Evolutionary conservation across 352 stramenopile genomes (phyloP), one percentile per base, ranked within the genome.

Genomic region (Phytophthora idaei): DNA sequence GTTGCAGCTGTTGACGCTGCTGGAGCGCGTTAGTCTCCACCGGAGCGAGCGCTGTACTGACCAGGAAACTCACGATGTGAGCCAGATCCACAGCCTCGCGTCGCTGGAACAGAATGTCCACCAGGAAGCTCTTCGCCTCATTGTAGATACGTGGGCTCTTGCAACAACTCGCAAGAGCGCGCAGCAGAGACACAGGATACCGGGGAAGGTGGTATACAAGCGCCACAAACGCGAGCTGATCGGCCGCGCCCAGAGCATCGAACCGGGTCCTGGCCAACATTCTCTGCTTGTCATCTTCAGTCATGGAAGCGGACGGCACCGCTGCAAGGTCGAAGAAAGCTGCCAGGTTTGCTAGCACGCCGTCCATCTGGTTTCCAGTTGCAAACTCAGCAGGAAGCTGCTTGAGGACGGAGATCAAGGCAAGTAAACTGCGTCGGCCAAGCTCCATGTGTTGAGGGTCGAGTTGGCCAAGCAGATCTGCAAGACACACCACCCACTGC

Each of bases 51-150:
- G 89, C 74, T 5, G 76, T 80, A 41, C 84, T 93, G 58, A 95
- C 87, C 29, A 93, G 75, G 67, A 95, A 95, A 56, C 85, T 93
- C 27, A 92, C 78, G 14, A 95, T 75, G 58, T 90, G 83, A 5
- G 81, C 85, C 2, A 93, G 74, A 58, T 95, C 83, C 42, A 95
- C 59, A 54, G 57, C 67, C 25, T 89, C 72, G 28, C 77, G 71
- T 5, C 85, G 80, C 58, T 91, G 82, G 62, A 89, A 81, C 2
- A 95, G 41, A 69, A 95, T 91, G 47, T 95, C 87, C 44, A 95
- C 80, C 17, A 93, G 64, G 48, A 93, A 95, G 32, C 76, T 92
- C 72, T 95, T 95, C n/a, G 83, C 85, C 37, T 93, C 73, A 27
- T 77, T 61, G 50, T 81, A 62, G 9, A 95, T 81, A 15, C 69